phyloP scores from a whole-genome alignment of 805 yeast species.

The Candida glaebosa region DNA sequence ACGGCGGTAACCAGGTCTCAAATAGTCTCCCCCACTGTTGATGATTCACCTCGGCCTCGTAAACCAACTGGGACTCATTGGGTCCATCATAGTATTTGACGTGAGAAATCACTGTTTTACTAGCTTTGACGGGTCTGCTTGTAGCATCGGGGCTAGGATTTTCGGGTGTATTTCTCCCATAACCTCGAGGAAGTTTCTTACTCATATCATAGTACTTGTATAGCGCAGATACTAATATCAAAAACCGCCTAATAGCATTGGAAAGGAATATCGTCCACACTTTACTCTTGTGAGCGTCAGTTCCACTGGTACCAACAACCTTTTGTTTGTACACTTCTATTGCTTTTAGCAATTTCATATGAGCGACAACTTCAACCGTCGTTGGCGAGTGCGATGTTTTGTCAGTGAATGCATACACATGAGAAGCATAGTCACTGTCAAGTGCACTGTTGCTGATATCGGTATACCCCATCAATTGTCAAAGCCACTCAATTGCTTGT shows the following conservation, averaged over 20 bases:
- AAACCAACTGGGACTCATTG: background rate
- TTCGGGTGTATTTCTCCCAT: background rate
- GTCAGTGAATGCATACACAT: background rate
- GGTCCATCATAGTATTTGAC: background rate
- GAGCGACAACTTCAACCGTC: conserved; percentile 14
- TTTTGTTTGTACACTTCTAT: conserved; percentile 15
- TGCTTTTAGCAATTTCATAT: conserved; percentile 21
- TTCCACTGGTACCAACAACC: conserved; percentile 7
- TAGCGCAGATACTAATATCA: conserved; percentile 16
- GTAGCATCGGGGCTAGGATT: background rate
- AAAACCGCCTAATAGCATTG: conserved; percentile 20
- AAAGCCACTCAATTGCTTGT: no score
- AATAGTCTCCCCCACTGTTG: background rate
- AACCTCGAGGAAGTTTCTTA: background rate
- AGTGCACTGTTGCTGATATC: background rate
- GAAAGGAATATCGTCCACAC: conserved; percentile 22
- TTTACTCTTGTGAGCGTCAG: background rate
- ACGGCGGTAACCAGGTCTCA: conserved; percentile 13
- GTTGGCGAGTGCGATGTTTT: conserved; percentile 4
- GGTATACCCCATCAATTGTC: background rate
- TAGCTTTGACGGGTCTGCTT: background rate
- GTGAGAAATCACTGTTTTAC: background rate
- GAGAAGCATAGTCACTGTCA: background rate
- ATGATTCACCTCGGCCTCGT: background rate
- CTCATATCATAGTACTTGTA: background rate